phyloP scores from a whole-genome alignment of 1,284 basidiomycete species.

The Tilletia setariae region DNA sequence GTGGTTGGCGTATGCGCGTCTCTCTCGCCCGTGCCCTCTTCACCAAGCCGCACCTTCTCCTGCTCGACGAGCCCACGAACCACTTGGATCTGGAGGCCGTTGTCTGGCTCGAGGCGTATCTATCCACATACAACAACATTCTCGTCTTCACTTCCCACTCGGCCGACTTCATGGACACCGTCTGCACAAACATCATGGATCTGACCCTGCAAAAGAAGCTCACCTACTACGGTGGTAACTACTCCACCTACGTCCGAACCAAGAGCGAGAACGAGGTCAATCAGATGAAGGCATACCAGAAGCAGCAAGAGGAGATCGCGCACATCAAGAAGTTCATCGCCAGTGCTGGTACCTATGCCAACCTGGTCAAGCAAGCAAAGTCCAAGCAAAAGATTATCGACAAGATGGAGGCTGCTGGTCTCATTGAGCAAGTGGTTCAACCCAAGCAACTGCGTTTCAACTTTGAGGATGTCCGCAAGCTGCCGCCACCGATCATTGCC shows the following conservation, averaged over 20 bases:
- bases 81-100: slow-evolving; percentile 94
- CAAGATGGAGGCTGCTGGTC: slow-evolving; percentile 99
- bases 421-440: slow-evolving; percentile 81
- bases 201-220: slow-evolving; percentile 79
- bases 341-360: slow-evolving; percentile 97
- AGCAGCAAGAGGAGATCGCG: slow-evolving; percentile 96
- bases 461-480: slow-evolving; percentile 89
- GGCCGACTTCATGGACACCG: slow-evolving; percentile 94
- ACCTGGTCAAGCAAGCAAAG: slow-evolving; percentile 96
- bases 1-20: slow-evolving; percentile 99
- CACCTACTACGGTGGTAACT: slow-evolving; percentile 90
- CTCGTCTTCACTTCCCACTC: slow-evolving; percentile 88
- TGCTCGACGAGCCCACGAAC: slow-evolving; percentile 72
- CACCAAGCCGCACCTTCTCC: slow-evolving; percentile 88
- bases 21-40: slow-evolving; percentile 93
- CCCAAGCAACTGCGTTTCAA: slow-evolving; percentile 79
- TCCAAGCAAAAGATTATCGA: slow-evolving; percentile 97
- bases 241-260: slow-evolving; percentile 91
- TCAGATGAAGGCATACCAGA: slow-evolving; percentile 97
- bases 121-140: slow-evolving; percentile 97
- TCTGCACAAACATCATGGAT: slow-evolving; percentile 89
- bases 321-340: slow-evolving; percentile 98
- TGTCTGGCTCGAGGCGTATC: slow-evolving; percentile 96
- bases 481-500: slow-evolving; percentile 95
- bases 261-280: slow-evolving; percentile 97